Evolutionary conservation across 768 basidiomycete species (phyloP), one percentile per base, ranked within the genome.

Genomic region (Lepiota brunneoincarnata): DNA sequence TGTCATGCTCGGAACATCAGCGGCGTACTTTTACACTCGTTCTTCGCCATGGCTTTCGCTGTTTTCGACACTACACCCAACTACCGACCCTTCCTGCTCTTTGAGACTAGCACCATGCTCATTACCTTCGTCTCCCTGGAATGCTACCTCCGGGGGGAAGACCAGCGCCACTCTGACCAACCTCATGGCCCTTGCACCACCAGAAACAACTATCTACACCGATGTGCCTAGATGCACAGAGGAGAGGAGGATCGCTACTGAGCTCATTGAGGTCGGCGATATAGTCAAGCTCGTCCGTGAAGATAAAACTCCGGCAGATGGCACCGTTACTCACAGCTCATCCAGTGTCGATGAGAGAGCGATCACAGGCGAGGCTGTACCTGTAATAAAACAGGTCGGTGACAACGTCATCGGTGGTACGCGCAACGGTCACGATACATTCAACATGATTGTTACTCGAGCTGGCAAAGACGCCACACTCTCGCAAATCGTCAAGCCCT

Each of bases 81-180:
- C 39, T 91, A 79, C 65, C 86, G 82, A 18, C 96, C 97, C 1
- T 81, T 88, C 66, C 80, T 93, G 40, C 98, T 98, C 72, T 98
- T 98, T 73, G 97, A 99, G 72, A 98, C 97, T 1, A 97, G 93
- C 64, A 97, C 97, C 17, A 98, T 98, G 97, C 76, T 99, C 57
- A 87, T 99, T 78, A 91, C 88, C 74, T 98, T 99, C 68, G 89
- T 98, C 63, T 95, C 93, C 2, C 81, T 98, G 12, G 97, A 97
- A 4, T 85, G 97, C 21, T 97, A 87, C 72, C 80, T 98, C 97
- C 45, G 98, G 98, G 70, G 96, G 97, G 26, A 91, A 91, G 71
- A 98, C 97, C 2, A 94, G 93, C 39, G 93, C 94, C 1, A 97
- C 97, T 2, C 80, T 99, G 24, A 97, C 94, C 3, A 94, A 98